A percentile compares a stretch with the other conserved stretches of the same genome.
Conservation (phyloP, 1,139 yeast genomes). For the Waltiozyma solani region DNA sequence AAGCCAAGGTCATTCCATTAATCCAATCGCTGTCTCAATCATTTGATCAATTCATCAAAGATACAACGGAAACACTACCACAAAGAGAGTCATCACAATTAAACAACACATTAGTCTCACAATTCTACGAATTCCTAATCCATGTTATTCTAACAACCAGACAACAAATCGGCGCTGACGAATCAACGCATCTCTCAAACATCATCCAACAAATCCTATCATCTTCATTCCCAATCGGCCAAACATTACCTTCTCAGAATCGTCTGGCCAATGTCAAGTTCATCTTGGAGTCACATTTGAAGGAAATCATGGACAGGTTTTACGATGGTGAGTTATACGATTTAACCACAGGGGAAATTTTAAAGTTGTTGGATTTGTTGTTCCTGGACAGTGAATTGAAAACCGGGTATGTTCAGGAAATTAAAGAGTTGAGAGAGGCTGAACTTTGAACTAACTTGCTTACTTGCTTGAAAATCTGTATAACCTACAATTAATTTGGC, state of each 20-base stretch:
- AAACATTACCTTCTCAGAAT: not conserved
- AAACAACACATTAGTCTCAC: not conserved
- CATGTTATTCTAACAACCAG: not conserved
- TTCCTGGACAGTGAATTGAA: constrained; percentile 69
- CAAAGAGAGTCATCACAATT: not conserved
- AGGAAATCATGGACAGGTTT: constrained; percentile 59
- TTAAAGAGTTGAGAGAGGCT: constrained; percentile 33
- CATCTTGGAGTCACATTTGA: constrained; percentile 46
- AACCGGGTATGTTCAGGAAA: constrained; percentile 50
- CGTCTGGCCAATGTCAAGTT: constrained; percentile 24
- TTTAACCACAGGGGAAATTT: constrained; percentile 56
- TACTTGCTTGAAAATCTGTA: too few relatives aligned
- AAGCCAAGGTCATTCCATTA: not conserved
- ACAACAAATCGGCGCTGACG: not conserved
- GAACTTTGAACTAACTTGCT: too few relatives aligned
- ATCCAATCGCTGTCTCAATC: not conserved
- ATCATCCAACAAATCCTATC: not conserved
- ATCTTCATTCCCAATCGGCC: not conserved
- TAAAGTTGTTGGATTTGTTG: constrained; percentile 44
- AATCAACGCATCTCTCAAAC: not conserved
- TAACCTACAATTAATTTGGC: too few relatives aligned
- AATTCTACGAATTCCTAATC: not conserved
- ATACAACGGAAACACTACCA: not conserved
- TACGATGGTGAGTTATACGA: constrained; percentile 70
- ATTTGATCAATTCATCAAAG: not conserved